These are phyloP conservation scores for Astragalus membranaceus DNA, from an alignment of 306 rosid species.

Conservation along the genomic window DNA sequence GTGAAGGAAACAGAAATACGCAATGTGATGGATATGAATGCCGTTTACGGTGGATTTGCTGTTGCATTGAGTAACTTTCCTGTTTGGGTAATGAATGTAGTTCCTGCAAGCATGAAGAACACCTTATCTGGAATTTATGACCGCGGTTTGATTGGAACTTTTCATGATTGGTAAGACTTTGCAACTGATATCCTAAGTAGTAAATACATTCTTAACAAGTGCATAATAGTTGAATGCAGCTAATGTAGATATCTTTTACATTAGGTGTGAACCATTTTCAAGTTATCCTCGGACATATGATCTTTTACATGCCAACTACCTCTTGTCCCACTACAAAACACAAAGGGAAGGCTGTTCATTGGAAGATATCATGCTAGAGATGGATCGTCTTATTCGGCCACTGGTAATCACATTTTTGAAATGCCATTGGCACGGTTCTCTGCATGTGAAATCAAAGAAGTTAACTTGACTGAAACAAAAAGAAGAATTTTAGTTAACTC, in stretches of 20 bases:
- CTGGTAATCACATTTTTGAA: conserved; percentile 43
- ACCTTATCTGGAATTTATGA: conserved; percentile 77
- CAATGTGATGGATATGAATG: conserved; percentile 94
- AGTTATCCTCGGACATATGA: conserved; percentile 89
- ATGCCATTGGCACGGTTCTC: neutral
- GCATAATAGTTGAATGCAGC: neutral
- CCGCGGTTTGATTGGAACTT: conserved; percentile 72
- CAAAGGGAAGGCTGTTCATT: conserved; percentile 51
- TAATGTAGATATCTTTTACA: conserved; percentile 19
- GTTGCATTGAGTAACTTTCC: conserved; percentile 54
- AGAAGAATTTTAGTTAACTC: neutral
- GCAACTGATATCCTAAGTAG: neutral
- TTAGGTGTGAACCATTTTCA: conserved; percentile 94
- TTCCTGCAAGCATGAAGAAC: conserved; percentile 67
- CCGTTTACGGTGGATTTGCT: conserved; percentile 76
- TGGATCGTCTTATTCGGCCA: conserved; percentile 83
- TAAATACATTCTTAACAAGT: neutral
- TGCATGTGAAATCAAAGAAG: no score
- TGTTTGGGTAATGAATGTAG: conserved; percentile 83
- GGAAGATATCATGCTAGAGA: conserved; percentile 90
- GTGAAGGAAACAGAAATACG: conserved; percentile 52
- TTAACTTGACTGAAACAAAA: neutral
- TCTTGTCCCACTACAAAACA: conserved; percentile 65
- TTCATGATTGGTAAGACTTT: conserved; percentile 76
- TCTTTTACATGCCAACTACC: conserved; percentile 71